Evolutionary conservation across 2,329 filamentous ascomycete genomes (phyloP).

Genomic region (Anthostomella pinea): DNA sequence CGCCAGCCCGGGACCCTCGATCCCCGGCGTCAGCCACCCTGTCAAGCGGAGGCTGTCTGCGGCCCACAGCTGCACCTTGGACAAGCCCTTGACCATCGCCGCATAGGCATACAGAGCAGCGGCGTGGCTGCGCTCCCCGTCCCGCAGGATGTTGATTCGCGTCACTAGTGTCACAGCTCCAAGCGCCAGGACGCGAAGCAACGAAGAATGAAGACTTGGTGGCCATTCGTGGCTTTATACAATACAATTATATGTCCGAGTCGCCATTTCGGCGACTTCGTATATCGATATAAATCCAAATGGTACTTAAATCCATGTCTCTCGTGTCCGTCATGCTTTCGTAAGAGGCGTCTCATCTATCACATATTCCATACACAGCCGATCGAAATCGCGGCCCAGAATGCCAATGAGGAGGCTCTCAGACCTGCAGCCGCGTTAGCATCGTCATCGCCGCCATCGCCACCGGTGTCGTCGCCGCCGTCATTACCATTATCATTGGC

Average conservation of each 20-base stretch:
- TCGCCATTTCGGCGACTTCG: too few relatives aligned
- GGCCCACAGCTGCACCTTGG: conserved; percentile 16
- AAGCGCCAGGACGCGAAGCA: too few relatives aligned
- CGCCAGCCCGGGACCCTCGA: conserved; percentile 16
- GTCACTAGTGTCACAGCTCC: too few relatives aligned
- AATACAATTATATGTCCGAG: too few relatives aligned
- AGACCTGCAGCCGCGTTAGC: conserved; percentile 15
- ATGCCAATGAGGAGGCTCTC: conserved; percentile 3
- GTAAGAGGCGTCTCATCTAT: too few relatives aligned
- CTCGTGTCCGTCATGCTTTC: too few relatives aligned
- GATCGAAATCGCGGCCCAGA: conserved; percentile 2
- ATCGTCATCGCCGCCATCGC: conserved; percentile 5
- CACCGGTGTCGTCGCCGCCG: conserved; percentile 4
- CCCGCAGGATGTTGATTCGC: too few relatives aligned
- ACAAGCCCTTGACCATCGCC: conserved; percentile 6
- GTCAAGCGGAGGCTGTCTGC: conserved; percentile 5
- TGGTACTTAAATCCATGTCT: too few relatives aligned
- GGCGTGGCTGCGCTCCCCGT: conserved; percentile 14
- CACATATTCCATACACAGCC: conserved; percentile 5
- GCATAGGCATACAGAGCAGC: conserved; percentile 12
- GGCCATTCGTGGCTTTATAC: too few relatives aligned
- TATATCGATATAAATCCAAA: too few relatives aligned
- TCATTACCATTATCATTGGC: conserved; percentile 6
- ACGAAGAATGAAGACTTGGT: too few relatives aligned
- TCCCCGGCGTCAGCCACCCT: conserved; percentile 22